Evolutionary conservation across 2,329 filamentous ascomycete genomes (phyloP).

Genomic region (Penicillium decumbens): DNA sequence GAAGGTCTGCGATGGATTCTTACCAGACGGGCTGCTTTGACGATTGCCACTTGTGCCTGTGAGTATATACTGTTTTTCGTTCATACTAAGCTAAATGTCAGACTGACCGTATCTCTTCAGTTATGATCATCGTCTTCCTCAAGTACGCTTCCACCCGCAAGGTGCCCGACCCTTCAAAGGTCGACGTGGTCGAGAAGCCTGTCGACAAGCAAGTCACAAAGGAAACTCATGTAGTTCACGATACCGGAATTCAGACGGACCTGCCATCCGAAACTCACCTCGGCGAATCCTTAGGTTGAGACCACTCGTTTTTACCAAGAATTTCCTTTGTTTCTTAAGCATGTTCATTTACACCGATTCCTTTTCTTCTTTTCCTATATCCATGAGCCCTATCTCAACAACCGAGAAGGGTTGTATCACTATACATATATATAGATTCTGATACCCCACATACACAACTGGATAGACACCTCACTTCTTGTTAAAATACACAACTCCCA

Average conservation of each 20-base stretch:
- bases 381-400: background rate
- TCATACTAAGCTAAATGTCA: background rate
- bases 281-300: slow-evolving; percentile 31
- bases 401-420: slow-evolving; percentile 9
- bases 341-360: background rate
- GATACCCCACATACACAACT: slow-evolving; percentile 9
- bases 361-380: slow-evolving; percentile 8
- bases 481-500: background rate
- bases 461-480: background rate
- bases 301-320: background rate
- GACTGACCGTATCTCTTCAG: slow-evolving; percentile 25
- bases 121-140: slow-evolving; percentile 47
- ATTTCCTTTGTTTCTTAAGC: background rate
- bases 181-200: slow-evolving; percentile 30
- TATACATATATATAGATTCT: slow-evolving; percentile 10
- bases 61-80: slow-evolving; percentile 24
- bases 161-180: slow-evolving; percentile 32
- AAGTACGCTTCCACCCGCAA: slow-evolving; percentile 43
- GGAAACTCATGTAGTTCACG: slow-evolving; percentile 22
- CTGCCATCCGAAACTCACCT: slow-evolving; percentile 20
- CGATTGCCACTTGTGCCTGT: slow-evolving; percentile 52
- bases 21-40: slow-evolving; percentile 59
- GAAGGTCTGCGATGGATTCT: slow-evolving; percentile 86
- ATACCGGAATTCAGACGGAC: slow-evolving; percentile 14
- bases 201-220: slow-evolving; percentile 28